A percentile compares a stretch with the other conserved stretches of the same genome.
These are phyloP conservation scores for Onygenales sp. DNA, from an alignment of 2,329 filamentous ascomycete genomes.

Conservation along the genomic window DNA sequence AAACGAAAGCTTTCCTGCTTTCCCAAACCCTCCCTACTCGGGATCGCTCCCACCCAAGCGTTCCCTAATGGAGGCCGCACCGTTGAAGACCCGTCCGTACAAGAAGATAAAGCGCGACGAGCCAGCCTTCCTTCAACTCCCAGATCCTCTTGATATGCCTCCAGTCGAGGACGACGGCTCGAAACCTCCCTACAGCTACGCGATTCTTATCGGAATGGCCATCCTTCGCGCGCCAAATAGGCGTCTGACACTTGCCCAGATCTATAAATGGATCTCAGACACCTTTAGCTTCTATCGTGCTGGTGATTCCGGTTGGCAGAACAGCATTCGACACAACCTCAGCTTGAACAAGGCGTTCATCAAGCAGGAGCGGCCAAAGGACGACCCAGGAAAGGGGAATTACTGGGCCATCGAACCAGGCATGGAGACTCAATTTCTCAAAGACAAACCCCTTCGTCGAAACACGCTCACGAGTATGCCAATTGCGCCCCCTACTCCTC, in stretches of 20 bases:
- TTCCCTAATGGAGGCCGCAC: conserved; percentile 57
- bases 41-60: conserved; percentile 45
- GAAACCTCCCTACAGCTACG: conserved; percentile 90
- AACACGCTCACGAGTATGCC: conserved; percentile 36
- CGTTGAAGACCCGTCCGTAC: conserved; percentile 57
- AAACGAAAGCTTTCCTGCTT: conserved; percentile 36
- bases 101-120: conserved; percentile 63
- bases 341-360: conserved; percentile 94
- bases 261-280: conserved; percentile 99
- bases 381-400: conserved; percentile 93
- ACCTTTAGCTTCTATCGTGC: conserved; percentile 80
- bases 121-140: conserved; percentile 42
- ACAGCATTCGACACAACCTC: conserved; percentile 96
- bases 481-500: conserved; percentile 21
- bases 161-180: conserved; percentile 71
- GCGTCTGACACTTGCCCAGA: conserved; percentile 81
- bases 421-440: conserved; percentile 80
- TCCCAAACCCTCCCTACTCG: conserved; percentile 26
- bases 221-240: conserved; percentile 78
- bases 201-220: conserved; percentile 91
- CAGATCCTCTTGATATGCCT: conserved; percentile 71
- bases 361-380: conserved; percentile 91
- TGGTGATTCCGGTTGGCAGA: conserved; percentile 89
- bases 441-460: conserved; percentile 59
- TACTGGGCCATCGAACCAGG: conserved; percentile 94